Percentiles rank a stretch among this genome's conserved stretches.
These are phyloP conservation scores for Penicillium cosmopolitanum DNA, from an alignment of 495 filamentous ascomycete genomes.

Conservation along the genomic window DNA sequence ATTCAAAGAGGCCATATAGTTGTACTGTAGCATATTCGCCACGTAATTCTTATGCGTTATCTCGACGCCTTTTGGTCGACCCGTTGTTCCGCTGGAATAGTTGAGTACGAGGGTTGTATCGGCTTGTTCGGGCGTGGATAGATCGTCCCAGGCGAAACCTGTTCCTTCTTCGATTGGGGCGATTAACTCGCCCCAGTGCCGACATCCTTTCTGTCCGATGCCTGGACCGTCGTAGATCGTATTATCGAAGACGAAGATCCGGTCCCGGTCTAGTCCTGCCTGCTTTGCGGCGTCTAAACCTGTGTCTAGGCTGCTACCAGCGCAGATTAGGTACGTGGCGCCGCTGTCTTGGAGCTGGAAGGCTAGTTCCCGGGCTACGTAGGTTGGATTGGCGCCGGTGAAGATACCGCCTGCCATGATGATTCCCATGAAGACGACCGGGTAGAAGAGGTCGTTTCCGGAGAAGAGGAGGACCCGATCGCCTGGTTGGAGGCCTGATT, in stretches of 20 bases:
- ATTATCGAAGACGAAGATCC: constrained; percentile 56
- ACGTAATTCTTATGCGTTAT: constrained; percentile 75
- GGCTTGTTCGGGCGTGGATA: constrained; percentile 41
- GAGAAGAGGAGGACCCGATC: constrained; percentile 77
- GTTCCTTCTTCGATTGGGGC: constrained; percentile 46
- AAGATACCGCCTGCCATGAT: constrained; percentile 81
- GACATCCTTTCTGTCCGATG: constrained; percentile 40
- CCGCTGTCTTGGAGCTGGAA: constrained; percentile 75
- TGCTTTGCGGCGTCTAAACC: constrained; percentile 48
- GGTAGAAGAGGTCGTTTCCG: constrained; percentile 73
- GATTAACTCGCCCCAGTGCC: constrained; percentile 56
- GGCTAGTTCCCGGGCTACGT: constrained; percentile 68
- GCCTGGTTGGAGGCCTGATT: constrained; percentile 65
- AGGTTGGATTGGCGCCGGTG: constrained; percentile 78
- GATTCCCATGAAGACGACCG: constrained; percentile 70
- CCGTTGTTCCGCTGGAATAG: constrained; percentile 79
- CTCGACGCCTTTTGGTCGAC: constrained; percentile 82
- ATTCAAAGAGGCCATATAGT: constrained; percentile 46
- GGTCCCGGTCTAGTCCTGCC: constrained; percentile 40
- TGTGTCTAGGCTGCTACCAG: constrained; percentile 46
- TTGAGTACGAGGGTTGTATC: constrained; percentile 62
- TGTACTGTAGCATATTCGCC: constrained; percentile 66
- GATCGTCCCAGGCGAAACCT: constrained; percentile 46
- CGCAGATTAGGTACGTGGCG: constrained; percentile 65
- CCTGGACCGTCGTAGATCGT: constrained; percentile 43